Conservation (phyloP, 805 yeast species). For the Pichia heedii region DNA sequence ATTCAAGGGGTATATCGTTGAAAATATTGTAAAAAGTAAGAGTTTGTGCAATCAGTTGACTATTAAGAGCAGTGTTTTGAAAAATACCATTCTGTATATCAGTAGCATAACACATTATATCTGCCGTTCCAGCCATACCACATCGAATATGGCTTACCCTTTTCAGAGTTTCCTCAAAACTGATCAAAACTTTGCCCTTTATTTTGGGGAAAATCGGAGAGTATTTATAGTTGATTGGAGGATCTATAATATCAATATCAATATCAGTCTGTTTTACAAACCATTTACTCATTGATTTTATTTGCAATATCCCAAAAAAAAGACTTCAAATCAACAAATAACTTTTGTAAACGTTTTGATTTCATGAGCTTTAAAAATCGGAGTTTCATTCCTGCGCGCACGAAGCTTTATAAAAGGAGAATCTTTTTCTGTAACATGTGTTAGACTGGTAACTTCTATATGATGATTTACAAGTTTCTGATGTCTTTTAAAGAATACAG, state of each 20-base stretch:
- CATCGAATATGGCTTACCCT: conserved; percentile 1
- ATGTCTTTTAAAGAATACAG: no score
- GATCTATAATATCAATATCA: not conserved
- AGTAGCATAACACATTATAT: not conserved
- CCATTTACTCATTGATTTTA: conserved; percentile 3
- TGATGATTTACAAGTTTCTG: no score
- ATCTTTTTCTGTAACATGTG: no score
- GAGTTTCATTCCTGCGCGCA: no score
- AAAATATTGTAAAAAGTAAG: not conserved
- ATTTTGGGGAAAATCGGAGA: conserved; percentile 4
- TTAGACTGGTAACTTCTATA: no score
- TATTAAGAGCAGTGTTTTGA: not conserved
- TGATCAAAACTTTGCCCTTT: not conserved
- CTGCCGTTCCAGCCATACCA: conserved; percentile 5
- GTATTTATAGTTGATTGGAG: conserved; percentile 4
- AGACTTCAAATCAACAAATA: not conserved
- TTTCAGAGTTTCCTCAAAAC: conserved; percentile 1
- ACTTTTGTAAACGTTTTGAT: no score
- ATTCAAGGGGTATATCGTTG: conserved; percentile 1
- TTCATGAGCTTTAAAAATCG: no score
- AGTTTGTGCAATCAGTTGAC: not conserved
- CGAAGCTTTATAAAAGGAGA: no score
- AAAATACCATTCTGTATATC: not conserved
- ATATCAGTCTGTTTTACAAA: not conserved
- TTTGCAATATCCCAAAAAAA: not conserved